phyloP scores from a whole-genome alignment of 306 rosid genomes.

The Medicago lupulina region DNA sequence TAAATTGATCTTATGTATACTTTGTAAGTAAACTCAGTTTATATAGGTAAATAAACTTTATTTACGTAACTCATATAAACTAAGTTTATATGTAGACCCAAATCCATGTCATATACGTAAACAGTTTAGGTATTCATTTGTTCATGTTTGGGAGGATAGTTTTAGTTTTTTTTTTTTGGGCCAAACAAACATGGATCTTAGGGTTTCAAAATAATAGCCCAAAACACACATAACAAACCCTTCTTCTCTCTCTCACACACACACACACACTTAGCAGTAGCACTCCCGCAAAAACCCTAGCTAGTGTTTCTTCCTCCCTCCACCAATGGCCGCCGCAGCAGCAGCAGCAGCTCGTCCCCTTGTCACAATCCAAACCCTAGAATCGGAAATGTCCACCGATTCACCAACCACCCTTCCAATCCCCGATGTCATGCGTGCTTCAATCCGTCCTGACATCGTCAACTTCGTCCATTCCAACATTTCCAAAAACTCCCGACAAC shows the following conservation, averaged over 20 bases:
- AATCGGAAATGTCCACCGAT: background rate
- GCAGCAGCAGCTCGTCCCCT: slow-evolving; percentile 14
- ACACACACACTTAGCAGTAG: background rate
- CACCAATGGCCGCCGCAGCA: slow-evolving; percentile 9
- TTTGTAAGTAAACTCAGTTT: no score
- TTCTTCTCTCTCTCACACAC: background rate
- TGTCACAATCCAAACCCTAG: slow-evolving; percentile 3
- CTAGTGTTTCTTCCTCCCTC: background rate
- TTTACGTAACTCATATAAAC: no score
- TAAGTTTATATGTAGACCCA: no score
- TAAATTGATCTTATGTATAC: no score
- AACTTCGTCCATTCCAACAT: slow-evolving; percentile 13
- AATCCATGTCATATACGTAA: no score
- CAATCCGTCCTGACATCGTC: slow-evolving; percentile 11
- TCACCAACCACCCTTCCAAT: background rate
- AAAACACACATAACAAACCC: background rate
- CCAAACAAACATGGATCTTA: background rate
- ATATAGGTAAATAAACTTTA: no score
- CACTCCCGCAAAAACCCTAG: slow-evolving; percentile 13
- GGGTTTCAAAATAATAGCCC: background rate
- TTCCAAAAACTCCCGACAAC: background rate
- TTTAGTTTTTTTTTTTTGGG: background rate
- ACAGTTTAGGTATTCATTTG: no score
- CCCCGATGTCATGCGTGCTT: slow-evolving; percentile 18
- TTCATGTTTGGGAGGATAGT: no score